phyloP scores from a whole-genome alignment of 176 grass and related monocot genomes.

The Raddia distichophylla region DNA sequence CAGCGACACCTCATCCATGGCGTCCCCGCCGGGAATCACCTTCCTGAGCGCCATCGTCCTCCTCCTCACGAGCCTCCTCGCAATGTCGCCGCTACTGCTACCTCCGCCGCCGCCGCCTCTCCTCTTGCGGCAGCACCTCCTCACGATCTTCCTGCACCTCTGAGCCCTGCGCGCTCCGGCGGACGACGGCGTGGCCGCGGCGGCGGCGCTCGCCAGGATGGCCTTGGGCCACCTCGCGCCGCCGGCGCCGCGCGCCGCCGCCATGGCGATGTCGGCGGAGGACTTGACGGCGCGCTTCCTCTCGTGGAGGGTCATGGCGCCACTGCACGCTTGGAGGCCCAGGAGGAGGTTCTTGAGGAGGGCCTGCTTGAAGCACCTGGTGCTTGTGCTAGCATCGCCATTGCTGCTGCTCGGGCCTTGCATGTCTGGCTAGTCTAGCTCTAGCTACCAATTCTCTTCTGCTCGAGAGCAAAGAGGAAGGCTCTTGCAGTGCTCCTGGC shows the following conservation, averaged over 20 bases:
- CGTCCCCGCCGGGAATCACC: slow-evolving; percentile 63
- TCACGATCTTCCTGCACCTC: slow-evolving; percentile 42
- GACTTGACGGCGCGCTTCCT: slow-evolving; percentile 62
- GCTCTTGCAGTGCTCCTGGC: neutral
- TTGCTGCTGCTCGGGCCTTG: slow-evolving; percentile 6
- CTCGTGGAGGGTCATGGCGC: slow-evolving; percentile 40
- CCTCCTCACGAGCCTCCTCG: slow-evolving; percentile 47
- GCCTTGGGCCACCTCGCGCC: slow-evolving; percentile 40
- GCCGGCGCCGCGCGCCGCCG: slow-evolving; percentile 37
- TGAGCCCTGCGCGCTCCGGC: neutral
- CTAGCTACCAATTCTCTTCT: neutral
- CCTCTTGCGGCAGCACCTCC: slow-evolving; percentile 21
- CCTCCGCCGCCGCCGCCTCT: neutral
- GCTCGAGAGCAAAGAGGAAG: no score
- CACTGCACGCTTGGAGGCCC: slow-evolving; percentile 35
- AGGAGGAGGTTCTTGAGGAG: slow-evolving; percentile 64
- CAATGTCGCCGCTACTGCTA: slow-evolving; percentile 12
- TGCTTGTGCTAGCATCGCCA: neutral
- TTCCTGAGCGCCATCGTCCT: slow-evolving; percentile 61
- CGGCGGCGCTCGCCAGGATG: slow-evolving; percentile 16
- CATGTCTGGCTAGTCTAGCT: slow-evolving; percentile 37
- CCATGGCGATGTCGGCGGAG: slow-evolving; percentile 64
- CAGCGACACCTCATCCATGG: slow-evolving; percentile 46
- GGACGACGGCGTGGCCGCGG: neutral
- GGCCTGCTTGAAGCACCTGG: slow-evolving; percentile 47